Percentiles rank a stretch among this genome's conserved stretches.
These are phyloP conservation scores for Magnaporthiopsis poae DNA, from an alignment of 2,329 filamentous ascomycete genomes.

Conservation along the genomic window DNA sequence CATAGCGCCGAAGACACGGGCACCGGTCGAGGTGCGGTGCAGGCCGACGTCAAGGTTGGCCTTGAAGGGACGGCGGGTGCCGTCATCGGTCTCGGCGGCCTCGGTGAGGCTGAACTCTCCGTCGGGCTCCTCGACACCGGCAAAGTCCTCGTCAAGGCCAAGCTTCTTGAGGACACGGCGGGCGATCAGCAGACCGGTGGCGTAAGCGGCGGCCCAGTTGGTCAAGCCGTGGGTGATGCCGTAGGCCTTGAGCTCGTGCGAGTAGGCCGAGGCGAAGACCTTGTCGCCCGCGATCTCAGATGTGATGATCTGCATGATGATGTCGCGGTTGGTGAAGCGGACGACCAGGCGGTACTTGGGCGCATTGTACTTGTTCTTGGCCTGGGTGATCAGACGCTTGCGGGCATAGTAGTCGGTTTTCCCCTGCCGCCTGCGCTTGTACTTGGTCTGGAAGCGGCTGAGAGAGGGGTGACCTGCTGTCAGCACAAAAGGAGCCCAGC, in stretches of 20 bases:
- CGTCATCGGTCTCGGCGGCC: constrained; percentile 80
- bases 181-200: constrained; percentile 90
- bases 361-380: constrained; percentile 99
- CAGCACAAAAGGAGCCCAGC: background rate
- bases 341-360: constrained; percentile 99
- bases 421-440: constrained; percentile 87
- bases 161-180: constrained; percentile 97
- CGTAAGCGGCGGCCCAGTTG: constrained; percentile 98
- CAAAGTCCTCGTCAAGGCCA: constrained; percentile 82
- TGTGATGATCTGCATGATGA: constrained; percentile 93
- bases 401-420: constrained; percentile 99
- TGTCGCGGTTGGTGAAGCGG: constrained; percentile 99
- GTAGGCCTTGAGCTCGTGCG: constrained; percentile 95
- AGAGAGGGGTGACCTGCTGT: constrained; percentile 5
- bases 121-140: constrained; percentile 91
- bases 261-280: constrained; percentile 84
- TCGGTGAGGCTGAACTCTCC: constrained; percentile 95
- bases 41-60: constrained; percentile 97
- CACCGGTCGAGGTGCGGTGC: constrained; percentile 91
- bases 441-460: constrained; percentile 99
- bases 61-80: constrained; percentile 94
- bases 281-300: constrained; percentile 97
- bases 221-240: constrained; percentile 96
- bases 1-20: constrained; percentile 97
- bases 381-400: constrained; percentile 98